Conservation (phyloP, 345 rosid genomes). For the Melaleuca alternifolia region DNA sequence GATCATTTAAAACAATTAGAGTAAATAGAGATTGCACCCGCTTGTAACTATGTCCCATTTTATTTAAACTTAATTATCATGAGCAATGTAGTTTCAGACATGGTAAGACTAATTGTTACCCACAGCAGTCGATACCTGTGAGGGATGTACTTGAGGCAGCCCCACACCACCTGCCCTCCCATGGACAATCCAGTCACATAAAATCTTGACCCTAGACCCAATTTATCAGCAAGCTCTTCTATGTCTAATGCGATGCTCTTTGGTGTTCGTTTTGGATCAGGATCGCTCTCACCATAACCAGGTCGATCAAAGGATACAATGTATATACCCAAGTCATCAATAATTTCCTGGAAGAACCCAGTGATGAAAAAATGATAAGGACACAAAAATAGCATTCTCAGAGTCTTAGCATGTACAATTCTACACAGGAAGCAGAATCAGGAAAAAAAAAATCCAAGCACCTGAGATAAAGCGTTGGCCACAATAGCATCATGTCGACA, state of each 20-base stretch:
- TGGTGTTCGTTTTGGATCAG: conserved; percentile 34
- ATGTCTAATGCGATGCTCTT: conserved; percentile 52
- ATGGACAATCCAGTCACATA: conserved; percentile 46
- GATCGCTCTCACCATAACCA: conserved; percentile 74
- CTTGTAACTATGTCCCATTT: neutral
- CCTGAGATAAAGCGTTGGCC: neutral
- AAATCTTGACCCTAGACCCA: conserved; percentile 47
- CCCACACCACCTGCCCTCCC: conserved; percentile 48
- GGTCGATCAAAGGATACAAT: conserved; percentile 59
- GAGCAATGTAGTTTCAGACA: neutral
- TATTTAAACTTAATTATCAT: neutral
- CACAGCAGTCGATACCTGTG: conserved; percentile 26
- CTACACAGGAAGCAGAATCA: neutral
- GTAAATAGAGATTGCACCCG: neutral
- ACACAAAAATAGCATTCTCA: neutral
- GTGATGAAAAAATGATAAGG: neutral
- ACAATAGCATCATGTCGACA: conserved; percentile 27
- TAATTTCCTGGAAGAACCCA: conserved; percentile 26
- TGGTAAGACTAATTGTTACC: neutral
- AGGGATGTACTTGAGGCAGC: conserved; percentile 61
- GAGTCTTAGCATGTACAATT: neutral
- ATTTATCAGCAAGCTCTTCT: conserved; percentile 60
- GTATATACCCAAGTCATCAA: conserved; percentile 42
- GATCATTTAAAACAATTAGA: neutral
- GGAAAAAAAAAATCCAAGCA: neutral